Conservation (phyloP, 257 asterid species). For the Leptodermis oblonga region DNA sequence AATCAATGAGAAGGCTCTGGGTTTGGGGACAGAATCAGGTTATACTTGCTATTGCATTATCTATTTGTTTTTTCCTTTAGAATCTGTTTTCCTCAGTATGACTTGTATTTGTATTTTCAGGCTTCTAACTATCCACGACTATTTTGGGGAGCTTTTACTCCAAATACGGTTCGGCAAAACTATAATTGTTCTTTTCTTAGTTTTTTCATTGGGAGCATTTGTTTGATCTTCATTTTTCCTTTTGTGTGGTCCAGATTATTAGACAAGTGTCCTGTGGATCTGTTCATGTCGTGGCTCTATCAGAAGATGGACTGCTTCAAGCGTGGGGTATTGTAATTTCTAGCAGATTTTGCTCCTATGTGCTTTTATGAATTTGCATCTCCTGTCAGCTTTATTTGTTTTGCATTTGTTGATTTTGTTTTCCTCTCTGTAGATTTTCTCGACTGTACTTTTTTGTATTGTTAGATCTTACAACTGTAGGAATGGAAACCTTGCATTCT, state of each 20-base stretch:
- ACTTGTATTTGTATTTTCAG: conserved; percentile 31
- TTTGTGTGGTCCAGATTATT: conserved; percentile 53
- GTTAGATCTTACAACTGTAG: conserved; percentile 10
- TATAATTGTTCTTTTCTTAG: not conserved
- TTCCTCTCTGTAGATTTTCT: conserved; percentile 1
- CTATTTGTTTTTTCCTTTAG: conserved; percentile 10
- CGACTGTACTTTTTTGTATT: not conserved
- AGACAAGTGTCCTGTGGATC: conserved; percentile 96
- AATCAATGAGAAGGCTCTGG: conserved; percentile 76
- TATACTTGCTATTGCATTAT: not conserved
- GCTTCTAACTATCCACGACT: conserved; percentile 76
- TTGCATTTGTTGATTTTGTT: conserved; percentile 9
- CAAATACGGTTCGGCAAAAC: conserved; percentile 48
- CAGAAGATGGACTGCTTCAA: conserved; percentile 89
- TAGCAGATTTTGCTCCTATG: not conserved
- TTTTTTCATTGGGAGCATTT: not conserved
- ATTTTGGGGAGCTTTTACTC: conserved; percentile 78
- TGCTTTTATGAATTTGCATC: conserved; percentile 1
- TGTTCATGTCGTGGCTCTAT: conserved; percentile 83
- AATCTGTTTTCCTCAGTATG: conserved; percentile 4
- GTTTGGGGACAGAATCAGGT: conserved; percentile 99
- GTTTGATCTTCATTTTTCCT: not conserved
- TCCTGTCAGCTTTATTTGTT: not conserved
- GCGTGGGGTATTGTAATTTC: conserved; percentile 69
- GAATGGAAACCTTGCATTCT: conserved; percentile 23